These are phyloP conservation scores for Mortierella sp. DNA, from an alignment of 371 early-diverging fungal genomes.

Conservation along the genomic window DNA sequence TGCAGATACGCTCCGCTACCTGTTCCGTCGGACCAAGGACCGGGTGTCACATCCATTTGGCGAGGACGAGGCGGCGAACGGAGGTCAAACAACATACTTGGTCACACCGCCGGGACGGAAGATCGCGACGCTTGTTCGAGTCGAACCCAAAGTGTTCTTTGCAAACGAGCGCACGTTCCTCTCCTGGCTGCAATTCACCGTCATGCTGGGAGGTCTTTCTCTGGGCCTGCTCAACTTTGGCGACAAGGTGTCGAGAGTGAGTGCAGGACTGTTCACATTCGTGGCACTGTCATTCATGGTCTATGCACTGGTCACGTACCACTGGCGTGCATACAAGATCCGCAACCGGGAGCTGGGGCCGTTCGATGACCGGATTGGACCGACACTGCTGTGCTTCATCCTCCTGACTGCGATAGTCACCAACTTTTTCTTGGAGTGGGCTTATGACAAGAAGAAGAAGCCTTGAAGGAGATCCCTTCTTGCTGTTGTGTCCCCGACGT, in stretches of 20 bases:
- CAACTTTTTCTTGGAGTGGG: conserved; percentile 65
- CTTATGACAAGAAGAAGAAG: conserved; percentile 40
- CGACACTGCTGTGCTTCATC: conserved; percentile 87
- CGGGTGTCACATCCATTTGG: conserved; percentile 42
- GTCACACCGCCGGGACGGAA: conserved; percentile 67
- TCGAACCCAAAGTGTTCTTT: conserved; percentile 99
- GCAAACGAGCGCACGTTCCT: conserved; percentile 99
- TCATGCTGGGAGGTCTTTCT: conserved; percentile 80
- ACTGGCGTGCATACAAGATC: conserved; percentile 92
- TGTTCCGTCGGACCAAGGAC: conserved; percentile 54
- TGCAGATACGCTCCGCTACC: conserved; percentile 49
- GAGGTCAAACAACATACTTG: conserved; percentile 43
- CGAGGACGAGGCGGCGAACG: conserved; percentile 8
- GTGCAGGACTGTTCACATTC: conserved; percentile 84
- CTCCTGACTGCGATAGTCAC: conserved; percentile 89
- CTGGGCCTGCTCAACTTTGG: conserved; percentile 90
- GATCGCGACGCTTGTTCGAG: conserved; percentile 86
- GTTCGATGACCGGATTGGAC: conserved; percentile 81
- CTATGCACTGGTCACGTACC: conserved; percentile 93
- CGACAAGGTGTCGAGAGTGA: conserved; percentile 78
- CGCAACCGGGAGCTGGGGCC: conserved; percentile 79
- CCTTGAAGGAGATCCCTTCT: too few relatives aligned
- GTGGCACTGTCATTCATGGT: conserved; percentile 85
- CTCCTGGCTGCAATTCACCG: conserved; percentile 87
- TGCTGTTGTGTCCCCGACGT: too few relatives aligned